Percentiles rank a stretch among this genome's conserved stretches.
These are phyloP conservation scores for Neofusicoccum cordaticola DNA, from an alignment of 2,329 filamentous ascomycete species.

Conservation along the genomic window DNA sequence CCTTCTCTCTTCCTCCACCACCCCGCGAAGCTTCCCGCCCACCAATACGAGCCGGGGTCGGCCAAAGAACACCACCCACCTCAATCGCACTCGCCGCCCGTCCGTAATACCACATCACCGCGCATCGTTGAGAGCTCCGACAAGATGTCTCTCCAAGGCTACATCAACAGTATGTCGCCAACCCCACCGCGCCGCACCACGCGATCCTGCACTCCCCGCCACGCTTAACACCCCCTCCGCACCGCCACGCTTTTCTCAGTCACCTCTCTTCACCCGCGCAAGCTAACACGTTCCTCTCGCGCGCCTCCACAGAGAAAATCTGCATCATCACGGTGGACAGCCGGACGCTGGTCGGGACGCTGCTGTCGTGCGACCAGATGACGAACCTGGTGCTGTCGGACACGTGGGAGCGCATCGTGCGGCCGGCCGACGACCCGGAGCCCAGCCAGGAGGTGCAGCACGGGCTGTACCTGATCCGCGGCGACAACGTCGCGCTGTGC, in stretches of 20 bases:
- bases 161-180: slow-evolving; percentile 52
- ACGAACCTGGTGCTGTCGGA: slow-evolving; percentile 88
- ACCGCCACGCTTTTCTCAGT: no score
- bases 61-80: neutral
- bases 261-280: neutral
- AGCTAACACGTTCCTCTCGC: neutral
- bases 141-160: slow-evolving; percentile 52
- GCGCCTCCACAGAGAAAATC: slow-evolving; percentile 69
- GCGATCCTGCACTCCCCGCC: neutral
- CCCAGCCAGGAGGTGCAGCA: slow-evolving; percentile 76
- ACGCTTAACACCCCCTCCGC: no score
- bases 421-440: slow-evolving; percentile 77
- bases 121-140: neutral
- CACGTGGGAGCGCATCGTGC: slow-evolving; percentile 86
- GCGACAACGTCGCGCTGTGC: slow-evolving; percentile 89
- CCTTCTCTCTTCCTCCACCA: neutral
- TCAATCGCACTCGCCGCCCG: neutral
- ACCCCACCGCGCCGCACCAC: neutral
- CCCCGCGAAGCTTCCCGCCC: slow-evolving; percentile 5
- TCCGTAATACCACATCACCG: neutral
- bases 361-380: slow-evolving; percentile 83
- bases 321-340: slow-evolving; percentile 90
- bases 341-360: slow-evolving; percentile 70
- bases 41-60: neutral
- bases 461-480: slow-evolving; percentile 86